phyloP scores from a whole-genome alignment of 768 basidiomycete genomes.

The Lactifluus volemus region DNA sequence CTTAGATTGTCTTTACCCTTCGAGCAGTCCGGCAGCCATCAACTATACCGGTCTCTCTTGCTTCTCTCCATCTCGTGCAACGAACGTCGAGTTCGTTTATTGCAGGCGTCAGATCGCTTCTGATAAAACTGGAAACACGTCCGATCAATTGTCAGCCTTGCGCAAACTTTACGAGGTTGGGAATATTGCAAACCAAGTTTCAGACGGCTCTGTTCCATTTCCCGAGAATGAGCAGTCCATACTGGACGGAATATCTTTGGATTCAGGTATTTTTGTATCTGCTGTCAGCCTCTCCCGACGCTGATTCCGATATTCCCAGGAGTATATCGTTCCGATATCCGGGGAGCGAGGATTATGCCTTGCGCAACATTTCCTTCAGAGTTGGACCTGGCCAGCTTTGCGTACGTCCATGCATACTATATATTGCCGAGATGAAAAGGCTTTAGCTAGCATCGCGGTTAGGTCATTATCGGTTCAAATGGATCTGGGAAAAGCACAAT shows the following conservation, averaged over 20 bases:
- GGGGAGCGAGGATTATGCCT: constrained; percentile 39
- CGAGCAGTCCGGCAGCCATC: constrained; percentile 19
- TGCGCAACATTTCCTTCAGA: constrained; percentile 60
- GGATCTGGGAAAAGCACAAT: constrained; percentile 77
- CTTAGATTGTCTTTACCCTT: constrained; percentile 20
- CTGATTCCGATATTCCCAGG: constrained; percentile 27
- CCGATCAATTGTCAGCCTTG: constrained; percentile 44
- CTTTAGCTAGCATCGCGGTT: neutral
- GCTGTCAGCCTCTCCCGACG: constrained; percentile 15
- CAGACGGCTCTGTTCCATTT: constrained; percentile 43
- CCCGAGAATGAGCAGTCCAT: constrained; percentile 12
- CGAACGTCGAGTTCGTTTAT: constrained; percentile 46
- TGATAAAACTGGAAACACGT: constrained; percentile 49
- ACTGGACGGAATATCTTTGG: constrained; percentile 36
- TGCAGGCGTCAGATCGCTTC: constrained; percentile 36
- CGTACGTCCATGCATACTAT: constrained; percentile 32
- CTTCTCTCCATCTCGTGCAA: constrained; percentile 42
- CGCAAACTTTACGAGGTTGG: constrained; percentile 57
- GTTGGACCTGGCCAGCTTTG: constrained; percentile 65
- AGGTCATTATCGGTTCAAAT: constrained; percentile 74
- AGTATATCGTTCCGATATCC: constrained; percentile 71
- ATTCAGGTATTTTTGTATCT: constrained; percentile 38
- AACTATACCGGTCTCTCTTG: constrained; percentile 17
- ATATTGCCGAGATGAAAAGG: neutral
- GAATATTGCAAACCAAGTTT: constrained; percentile 49